A percentile compares a stretch with the other conserved stretches of the same genome.
phyloP scores from a whole-genome alignment of 345 rosid genomes.

The Gossypium longicalyx region DNA sequence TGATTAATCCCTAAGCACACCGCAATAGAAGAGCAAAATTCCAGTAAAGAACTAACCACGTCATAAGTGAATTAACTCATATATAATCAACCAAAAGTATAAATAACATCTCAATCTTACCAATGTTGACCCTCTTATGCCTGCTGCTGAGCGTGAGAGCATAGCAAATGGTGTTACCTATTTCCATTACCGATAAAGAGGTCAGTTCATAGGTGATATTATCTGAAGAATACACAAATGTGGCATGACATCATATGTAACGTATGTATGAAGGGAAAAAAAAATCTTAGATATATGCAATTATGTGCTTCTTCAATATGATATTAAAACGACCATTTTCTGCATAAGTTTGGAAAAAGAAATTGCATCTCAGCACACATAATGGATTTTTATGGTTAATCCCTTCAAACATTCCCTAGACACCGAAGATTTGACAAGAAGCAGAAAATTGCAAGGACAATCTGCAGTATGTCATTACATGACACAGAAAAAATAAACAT shows the following conservation, averaged over 20 bases:
- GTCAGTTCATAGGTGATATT: background rate
- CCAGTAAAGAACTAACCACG: background rate
- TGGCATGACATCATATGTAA: background rate
- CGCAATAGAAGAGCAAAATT: background rate
- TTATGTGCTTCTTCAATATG: background rate
- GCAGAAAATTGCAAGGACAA: background rate
- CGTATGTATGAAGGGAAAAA: background rate
- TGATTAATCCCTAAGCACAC: background rate
- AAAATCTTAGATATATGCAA: background rate
- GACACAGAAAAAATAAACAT: background rate
- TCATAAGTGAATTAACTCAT: background rate
- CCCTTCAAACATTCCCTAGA: background rate
- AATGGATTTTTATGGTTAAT: background rate
- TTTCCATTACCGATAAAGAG: conserved; percentile 5
- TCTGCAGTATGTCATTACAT: background rate
- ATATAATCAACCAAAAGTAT: conserved; percentile 1
- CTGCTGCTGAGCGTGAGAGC: conserved; percentile 92
- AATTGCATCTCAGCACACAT: background rate
- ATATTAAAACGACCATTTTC: background rate
- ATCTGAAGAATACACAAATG: background rate
- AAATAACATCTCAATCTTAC: conserved; percentile 35
- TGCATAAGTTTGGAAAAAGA: background rate
- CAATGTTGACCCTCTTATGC: conserved; percentile 83
- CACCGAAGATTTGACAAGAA: background rate
- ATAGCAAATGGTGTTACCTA: conserved; percentile 95